Percentiles rank a stretch among this genome's conserved stretches.
These are phyloP conservation scores for Trichomonas tenax DNA, from an alignment of 208 protist genomes.

Conservation along the genomic window DNA sequence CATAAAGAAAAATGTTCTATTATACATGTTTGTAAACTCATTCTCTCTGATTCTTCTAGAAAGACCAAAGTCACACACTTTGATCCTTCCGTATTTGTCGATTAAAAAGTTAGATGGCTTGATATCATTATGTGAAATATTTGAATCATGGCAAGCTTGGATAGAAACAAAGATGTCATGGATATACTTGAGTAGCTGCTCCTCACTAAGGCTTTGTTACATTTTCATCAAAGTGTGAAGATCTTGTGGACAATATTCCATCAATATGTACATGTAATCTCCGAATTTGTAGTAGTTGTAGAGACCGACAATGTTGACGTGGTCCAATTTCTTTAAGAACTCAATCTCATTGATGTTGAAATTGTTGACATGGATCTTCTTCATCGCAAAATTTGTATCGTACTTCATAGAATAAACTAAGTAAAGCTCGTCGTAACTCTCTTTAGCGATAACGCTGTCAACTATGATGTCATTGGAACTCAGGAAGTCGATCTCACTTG, in stretches of 20 bases:
- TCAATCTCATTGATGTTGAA: neutral
- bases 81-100: neutral
- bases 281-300: neutral
- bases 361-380: neutral
- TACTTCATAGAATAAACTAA: neutral
- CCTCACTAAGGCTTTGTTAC: neutral
- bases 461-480: too few species aligned
- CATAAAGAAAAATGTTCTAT: neutral
- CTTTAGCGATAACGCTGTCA: too few species aligned
- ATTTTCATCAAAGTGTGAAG: neutral
- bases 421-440: neutral
- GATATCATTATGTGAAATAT: neutral
- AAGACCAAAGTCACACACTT: neutral
- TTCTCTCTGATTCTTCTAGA: neutral
- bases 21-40: neutral
- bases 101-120: neutral
- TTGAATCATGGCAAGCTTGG: neutral
- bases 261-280: neutral
- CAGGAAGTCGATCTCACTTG: too few species aligned
- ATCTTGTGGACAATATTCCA: neutral
- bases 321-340: neutral
- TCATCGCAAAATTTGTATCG: neutral
- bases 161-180: neutral
- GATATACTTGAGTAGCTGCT: neutral
- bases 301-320: neutral